Percentiles rank a stretch among this genome's conserved stretches.
Evolutionary conservation across 1,139 yeast species (phyloP).

Genomic region (Debaryomyces coudertii): DNA sequence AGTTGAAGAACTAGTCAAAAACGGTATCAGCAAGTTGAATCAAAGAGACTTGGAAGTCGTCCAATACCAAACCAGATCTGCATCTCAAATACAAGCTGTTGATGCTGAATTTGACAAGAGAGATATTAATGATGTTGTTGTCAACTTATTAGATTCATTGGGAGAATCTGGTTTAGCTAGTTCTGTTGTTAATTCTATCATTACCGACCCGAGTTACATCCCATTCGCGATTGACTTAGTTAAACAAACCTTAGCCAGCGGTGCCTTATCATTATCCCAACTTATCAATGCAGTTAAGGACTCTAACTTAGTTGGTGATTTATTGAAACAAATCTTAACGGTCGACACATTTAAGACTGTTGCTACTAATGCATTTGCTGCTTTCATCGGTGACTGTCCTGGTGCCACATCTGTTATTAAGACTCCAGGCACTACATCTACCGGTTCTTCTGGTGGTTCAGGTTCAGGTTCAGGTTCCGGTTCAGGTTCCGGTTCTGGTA

Average conservation of each 20-base stretch:
- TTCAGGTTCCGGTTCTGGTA: constrained; percentile 14
- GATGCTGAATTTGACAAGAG: constrained; percentile 21
- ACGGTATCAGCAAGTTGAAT: constrained; percentile 21
- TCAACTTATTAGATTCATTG: constrained; percentile 45
- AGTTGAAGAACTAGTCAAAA: constrained; percentile 30
- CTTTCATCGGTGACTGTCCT: constrained; percentile 44
- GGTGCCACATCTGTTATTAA: constrained; percentile 14
- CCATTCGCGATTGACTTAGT: constrained; percentile 43
- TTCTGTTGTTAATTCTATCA: constrained; percentile 43
- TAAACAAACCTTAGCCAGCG: constrained; percentile 30
- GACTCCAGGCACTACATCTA: constrained; percentile 11
- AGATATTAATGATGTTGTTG: constrained; percentile 35
- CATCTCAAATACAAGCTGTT: neutral
- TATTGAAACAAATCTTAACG: constrained; percentile 39
- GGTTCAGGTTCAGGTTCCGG: constrained; percentile 13
- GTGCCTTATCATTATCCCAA: constrained; percentile 33
- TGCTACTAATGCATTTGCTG: constrained; percentile 45
- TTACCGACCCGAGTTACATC: constrained; percentile 42
- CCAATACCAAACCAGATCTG: neutral
- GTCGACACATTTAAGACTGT: constrained; percentile 41
- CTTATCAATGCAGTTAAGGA: constrained; percentile 37
- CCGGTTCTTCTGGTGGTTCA: constrained; percentile 15
- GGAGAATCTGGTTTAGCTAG: constrained; percentile 47
- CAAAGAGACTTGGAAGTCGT: constrained; percentile 6
- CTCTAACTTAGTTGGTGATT: constrained; percentile 41